Base-by-base conservation (phyloP, 2,329 filamentous ascomycete genomes). In the Ophioceras dolichostomum region DNA sequence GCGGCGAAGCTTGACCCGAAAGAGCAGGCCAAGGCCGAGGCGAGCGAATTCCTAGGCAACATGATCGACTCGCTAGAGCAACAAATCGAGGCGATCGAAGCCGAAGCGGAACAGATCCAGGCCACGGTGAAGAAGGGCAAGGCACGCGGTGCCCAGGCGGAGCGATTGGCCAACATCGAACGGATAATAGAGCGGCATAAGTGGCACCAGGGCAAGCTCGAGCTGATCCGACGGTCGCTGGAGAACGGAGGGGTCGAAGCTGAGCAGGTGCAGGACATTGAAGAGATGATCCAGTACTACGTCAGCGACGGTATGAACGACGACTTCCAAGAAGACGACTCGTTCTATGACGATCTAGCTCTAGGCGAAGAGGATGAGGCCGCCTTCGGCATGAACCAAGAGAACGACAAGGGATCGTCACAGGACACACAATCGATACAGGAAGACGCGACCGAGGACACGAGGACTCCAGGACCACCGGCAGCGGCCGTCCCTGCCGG, bases 1-100 rank as follows among this genome's bases (percentile, higher is more conserved):
- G 86, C 87, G 19, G 80, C 86, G 36, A 93, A 94, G 61, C 73
- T 96, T 45, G 91, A 98, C 63, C 91, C 91, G n/a, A 94, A 88
- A 57, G 91, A 96, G 59, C 86, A 93, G 59, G 89, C 94, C 57
- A 94, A 94, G 63, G 69, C 83, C 43, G 89, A 96, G 51, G 73
- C 83, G 21, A 76, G 80, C 63, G 82, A 94, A 40, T 96, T 96
- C 61, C 67, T 98, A 32, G 79, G 78, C 43, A 73, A 66, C 40
- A 87, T 85, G 75, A 86, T 96, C 38, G 88, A 95, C 54, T 85
- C 94, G 55, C 75, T 98, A 41, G 87, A 94, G 54, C 81, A 83
- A 49, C 88, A 95, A 62, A 91, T 96, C 57, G 91, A 98, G 64
- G 73, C 77, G 20, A 74, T 91, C 46, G 91, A 98, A 59, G 88